These are phyloP conservation scores for Musa troglodytarum DNA, from an alignment of 176 grass and related monocot species.

Conservation along the genomic window DNA sequence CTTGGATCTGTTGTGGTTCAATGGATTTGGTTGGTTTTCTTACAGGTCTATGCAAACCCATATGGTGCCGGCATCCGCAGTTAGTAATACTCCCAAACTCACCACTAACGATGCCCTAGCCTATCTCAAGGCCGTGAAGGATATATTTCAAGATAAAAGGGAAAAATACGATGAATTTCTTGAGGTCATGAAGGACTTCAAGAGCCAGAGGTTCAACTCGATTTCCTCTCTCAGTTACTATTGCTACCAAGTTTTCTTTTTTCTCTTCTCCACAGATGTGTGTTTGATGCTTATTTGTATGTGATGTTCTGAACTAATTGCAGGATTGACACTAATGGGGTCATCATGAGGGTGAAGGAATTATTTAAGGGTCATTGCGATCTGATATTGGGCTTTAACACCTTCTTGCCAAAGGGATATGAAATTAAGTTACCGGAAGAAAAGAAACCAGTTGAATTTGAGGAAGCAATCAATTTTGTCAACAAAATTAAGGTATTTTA, in stretches of 20 bases:
- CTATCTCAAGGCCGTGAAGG: constrained; percentile 36
- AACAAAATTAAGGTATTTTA: constrained; percentile 33
- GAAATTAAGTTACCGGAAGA: constrained; percentile 26
- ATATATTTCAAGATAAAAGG: constrained; percentile 27
- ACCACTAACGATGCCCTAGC: constrained; percentile 31
- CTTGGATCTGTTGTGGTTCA: constrained; percentile 7
- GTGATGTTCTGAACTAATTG: not conserved
- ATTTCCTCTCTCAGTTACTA: not conserved
- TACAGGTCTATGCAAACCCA: constrained; percentile 2
- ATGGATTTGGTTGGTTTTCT: not conserved
- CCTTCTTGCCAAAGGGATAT: constrained; percentile 37
- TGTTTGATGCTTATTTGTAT: constrained; percentile 1
- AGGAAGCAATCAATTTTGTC: constrained; percentile 32
- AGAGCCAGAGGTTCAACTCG: constrained; percentile 14
- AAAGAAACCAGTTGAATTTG: constrained; percentile 24
- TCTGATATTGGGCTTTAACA: constrained; percentile 42
- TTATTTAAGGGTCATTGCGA: constrained; percentile 37
- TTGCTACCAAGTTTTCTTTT: not conserved
- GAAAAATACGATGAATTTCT: constrained; percentile 31
- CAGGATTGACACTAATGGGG: constrained; percentile 35
- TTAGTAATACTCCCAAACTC: constrained; percentile 5
- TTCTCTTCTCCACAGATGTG: not conserved
- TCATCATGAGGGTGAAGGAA: constrained; percentile 23
- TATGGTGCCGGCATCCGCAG: constrained; percentile 10
- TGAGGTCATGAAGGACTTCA: constrained; percentile 26